Evolutionary conservation across 208 protist species (phyloP), one percentile per base, ranked within the genome.

Genomic region (Trypanosoma scelopori): DNA sequence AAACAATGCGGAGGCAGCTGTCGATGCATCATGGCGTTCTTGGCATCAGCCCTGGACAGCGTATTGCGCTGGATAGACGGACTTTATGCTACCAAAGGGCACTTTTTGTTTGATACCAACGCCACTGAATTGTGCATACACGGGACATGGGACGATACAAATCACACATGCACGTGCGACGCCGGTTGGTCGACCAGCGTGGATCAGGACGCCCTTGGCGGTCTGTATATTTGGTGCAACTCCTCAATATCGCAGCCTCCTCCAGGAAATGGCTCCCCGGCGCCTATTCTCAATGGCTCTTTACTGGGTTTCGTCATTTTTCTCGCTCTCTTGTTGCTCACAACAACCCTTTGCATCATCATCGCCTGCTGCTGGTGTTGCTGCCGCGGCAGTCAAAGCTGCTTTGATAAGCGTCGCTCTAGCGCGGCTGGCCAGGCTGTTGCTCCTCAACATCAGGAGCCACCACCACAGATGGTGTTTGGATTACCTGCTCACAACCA

Each of bases 131-230:
- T 74, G 23, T 84, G 79, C 49, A 43, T 69, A 1, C 79, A 84
- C 51, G 79, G 79, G n/a, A 58, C 16, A 25, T 84, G 67, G 74
- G 65, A 68, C 62, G 51, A 23, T 20, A 46, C n/a, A 23, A 65
- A 28, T 0, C 16, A 30, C 1, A 27, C 27, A 37, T 84, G 79
- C 45, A 51, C 46, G 16, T 84, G 79, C 49, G 65, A 77, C 30
- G 13, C 13, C 0, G 74, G 70, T 1, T 84, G 79, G 79, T 37
- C 48, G 5, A 80, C 56, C 7, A 57, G 55, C 42, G 51, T 47
- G 27, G 27, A 75, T 37, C 79, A 84, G 45, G 66, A 84, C 43
- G 46, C 57, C 11, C 55, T 84, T 0, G 30, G 28, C 12, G 42
- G 52, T 16, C 1, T 53, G 28, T 65, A 61, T 32, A n/a, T 67